phyloP scores from a whole-genome alignment of 768 basidiomycete species.

The Leccinum rimulosum region DNA sequence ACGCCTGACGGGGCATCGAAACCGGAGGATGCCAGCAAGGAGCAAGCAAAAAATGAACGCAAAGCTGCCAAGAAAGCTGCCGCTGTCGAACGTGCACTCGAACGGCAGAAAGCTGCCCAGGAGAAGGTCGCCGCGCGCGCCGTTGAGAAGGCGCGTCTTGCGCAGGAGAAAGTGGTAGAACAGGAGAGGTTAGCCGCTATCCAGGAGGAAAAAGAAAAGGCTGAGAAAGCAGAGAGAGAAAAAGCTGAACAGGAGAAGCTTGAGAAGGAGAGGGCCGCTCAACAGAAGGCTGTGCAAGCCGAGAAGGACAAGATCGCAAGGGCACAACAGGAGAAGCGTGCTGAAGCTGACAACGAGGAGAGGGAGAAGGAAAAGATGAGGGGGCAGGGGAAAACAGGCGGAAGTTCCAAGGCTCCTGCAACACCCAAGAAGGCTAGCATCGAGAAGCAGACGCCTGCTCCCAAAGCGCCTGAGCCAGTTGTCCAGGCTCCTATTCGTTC shows the following conservation, averaged over 20 bases:
- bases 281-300: conserved; percentile 34
- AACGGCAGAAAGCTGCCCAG: conserved; percentile 53
- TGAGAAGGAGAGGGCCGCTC: conserved; percentile 36
- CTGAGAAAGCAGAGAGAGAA: conserved; percentile 34
- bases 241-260: conserved; percentile 37
- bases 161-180: conserved; percentile 52
- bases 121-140: conserved; percentile 54
- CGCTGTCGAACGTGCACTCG: conserved; percentile 59
- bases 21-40: conserved; percentile 37
- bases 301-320: conserved; percentile 37
- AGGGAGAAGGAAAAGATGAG: conserved; percentile 31
- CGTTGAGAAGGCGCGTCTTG: conserved; percentile 52
- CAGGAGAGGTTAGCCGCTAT: conserved; percentile 45
- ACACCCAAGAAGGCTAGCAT: conserved; percentile 15
- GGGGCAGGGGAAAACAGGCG: conserved; percentile 23
- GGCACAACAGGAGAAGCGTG: conserved; percentile 32
- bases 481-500: conserved; percentile 73
- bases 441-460: conserved; percentile 19
- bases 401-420: conserved; percentile 23
- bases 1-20: conserved; percentile 22
- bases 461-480: conserved; percentile 34
- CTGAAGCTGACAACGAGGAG: conserved; percentile 29
- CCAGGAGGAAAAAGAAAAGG: conserved; percentile 40
- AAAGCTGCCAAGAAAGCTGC: conserved; percentile 66
- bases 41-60: conserved; percentile 55